phyloP scores from a whole-genome alignment of 169 alveolate genomes.

The Plasmodium gaboni region DNA sequence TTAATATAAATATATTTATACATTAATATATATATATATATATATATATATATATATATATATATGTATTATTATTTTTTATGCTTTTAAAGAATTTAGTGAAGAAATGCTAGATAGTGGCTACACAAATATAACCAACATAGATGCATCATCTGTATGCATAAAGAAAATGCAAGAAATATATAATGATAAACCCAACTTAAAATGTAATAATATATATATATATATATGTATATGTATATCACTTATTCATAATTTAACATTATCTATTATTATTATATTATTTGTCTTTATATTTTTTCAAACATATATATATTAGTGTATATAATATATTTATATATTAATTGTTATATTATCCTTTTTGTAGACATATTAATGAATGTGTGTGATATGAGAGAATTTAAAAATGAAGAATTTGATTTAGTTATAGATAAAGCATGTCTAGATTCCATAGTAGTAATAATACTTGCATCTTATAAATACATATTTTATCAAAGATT shows the following conservation, averaged over 20 bases:
- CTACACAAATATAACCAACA: slow-evolving; percentile 61
- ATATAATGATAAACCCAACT: slow-evolving; percentile 54
- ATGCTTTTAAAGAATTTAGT: slow-evolving; percentile 31
- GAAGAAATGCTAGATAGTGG: slow-evolving; percentile 74
- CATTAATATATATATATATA: slow-evolving; percentile 17
- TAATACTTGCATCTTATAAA: slow-evolving; percentile 4
- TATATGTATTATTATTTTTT: slow-evolving; percentile 11
- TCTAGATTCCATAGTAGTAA: slow-evolving; percentile 80
- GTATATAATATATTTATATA: not conserved
- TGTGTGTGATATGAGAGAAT: slow-evolving; percentile 73
- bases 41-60: not conserved
- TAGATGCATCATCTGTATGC: slow-evolving; percentile 71
- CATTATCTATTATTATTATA: not conserved
- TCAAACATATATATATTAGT: not conserved
- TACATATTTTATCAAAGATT: no score
- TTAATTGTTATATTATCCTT: not conserved
- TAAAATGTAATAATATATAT: slow-evolving; percentile 51
- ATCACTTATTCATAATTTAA: not conserved
- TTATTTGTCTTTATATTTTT: not conserved
- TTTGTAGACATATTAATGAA: slow-evolving; percentile 51
- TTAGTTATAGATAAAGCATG: slow-evolving; percentile 85
- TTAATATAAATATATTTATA: slow-evolving; percentile 1
- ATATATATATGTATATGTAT: no score
- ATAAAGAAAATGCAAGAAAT: slow-evolving; percentile 64
- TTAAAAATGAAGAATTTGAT: slow-evolving; percentile 78